Conservation (phyloP, 192 early-diverging fungal genomes). For the Fimicolochytrium jonesii region DNA sequence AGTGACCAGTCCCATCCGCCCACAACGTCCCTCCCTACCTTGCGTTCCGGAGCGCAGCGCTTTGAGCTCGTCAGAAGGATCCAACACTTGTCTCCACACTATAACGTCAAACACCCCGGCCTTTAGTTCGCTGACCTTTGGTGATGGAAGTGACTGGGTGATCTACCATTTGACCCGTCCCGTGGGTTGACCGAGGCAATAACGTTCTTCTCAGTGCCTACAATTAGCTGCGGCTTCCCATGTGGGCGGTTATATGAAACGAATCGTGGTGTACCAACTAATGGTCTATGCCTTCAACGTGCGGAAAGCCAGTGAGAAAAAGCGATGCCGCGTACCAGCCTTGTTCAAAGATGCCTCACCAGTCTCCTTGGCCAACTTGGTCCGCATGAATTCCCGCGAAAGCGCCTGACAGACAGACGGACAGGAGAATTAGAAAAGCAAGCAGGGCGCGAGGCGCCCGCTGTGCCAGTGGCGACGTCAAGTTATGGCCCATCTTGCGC, state of each 20-base stretch:
- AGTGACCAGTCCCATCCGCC: too few relatives aligned
- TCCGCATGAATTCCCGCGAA: slow-evolving; percentile 23
- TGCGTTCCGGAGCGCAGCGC: slow-evolving; percentile 22
- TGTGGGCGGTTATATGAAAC: slow-evolving; percentile 2
- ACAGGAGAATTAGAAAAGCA: background rate
- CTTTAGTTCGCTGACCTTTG: too few relatives aligned
- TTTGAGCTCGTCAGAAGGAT: slow-evolving; percentile 51
- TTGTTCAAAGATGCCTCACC: too few relatives aligned
- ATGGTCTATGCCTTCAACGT: slow-evolving; percentile 9
- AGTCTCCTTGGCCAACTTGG: slow-evolving; percentile 20
- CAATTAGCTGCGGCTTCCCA: slow-evolving; percentile 29
- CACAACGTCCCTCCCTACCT: background rate
- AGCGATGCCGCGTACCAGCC: background rate
- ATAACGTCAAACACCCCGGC: background rate
- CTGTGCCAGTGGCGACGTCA: too few relatives aligned
- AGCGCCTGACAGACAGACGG: background rate
- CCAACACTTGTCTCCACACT: slow-evolving; percentile 76
- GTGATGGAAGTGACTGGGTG: too few relatives aligned
- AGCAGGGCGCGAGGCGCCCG: too few relatives aligned
- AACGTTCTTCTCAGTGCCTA: slow-evolving; percentile 71
- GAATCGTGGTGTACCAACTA: slow-evolving; percentile 24
- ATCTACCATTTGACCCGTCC: too few relatives aligned
- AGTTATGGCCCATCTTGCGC: too few relatives aligned
- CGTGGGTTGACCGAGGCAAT: slow-evolving; percentile 64
- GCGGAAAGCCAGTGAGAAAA: background rate